Evolutionary conservation across 345 rosid species (phyloP).

Genomic region (Hevea brasiliensis): DNA sequence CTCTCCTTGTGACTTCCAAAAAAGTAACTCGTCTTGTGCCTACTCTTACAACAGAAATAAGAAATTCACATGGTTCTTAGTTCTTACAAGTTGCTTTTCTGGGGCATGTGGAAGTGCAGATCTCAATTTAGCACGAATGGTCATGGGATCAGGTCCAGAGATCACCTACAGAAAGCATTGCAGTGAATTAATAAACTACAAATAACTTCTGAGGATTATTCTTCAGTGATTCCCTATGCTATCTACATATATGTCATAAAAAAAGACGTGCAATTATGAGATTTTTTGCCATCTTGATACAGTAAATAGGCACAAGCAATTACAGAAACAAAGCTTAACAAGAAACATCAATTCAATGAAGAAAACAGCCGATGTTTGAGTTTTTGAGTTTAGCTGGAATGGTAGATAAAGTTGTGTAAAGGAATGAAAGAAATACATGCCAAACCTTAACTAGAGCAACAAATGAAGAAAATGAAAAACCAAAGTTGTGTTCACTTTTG

Average conservation of each 20-base stretch:
- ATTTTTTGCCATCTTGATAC: not conserved
- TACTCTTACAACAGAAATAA: not conserved
- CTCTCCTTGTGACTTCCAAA: not conserved
- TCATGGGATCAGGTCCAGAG: constrained; percentile 80
- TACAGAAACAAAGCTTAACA: not conserved
- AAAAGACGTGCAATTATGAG: not conserved
- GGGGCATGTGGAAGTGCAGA: constrained; percentile 71
- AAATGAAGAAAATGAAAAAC: not conserved
- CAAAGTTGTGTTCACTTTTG: too few species aligned
- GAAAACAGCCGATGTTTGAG: not conserved
- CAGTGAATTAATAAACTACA: too few species aligned
- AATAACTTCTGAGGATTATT: not conserved
- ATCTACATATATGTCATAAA: not conserved
- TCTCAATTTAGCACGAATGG: constrained; percentile 49
- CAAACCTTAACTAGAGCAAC: constrained; percentile 1
- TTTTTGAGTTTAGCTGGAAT: not conserved
- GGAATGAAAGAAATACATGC: not conserved
- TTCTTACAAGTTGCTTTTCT: constrained; percentile 84
- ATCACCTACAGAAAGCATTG: constrained; percentile 45
- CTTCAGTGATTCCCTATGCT: not conserved
- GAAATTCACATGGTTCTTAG: not conserved
- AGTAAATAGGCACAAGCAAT: not conserved
- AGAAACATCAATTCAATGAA: not conserved
- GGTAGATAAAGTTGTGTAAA: not conserved
- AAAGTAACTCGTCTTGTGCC: not conserved